Evolutionary conservation across 768 basidiomycete species (phyloP).

Genomic region (Trichaptum fuscoviolaceum): DNA sequence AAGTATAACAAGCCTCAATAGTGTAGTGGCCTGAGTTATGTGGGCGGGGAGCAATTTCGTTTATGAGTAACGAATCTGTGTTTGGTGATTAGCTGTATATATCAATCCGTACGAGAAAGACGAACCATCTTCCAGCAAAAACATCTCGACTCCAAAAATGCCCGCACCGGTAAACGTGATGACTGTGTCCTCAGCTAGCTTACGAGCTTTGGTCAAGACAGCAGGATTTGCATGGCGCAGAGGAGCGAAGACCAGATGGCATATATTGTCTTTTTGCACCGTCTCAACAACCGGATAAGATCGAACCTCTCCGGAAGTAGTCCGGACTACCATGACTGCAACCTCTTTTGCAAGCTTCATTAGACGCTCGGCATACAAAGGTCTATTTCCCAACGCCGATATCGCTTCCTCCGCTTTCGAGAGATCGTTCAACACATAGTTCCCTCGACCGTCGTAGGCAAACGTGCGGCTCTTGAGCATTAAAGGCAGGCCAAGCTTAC

Average conservation of each 20-base stretch:
- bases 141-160: conserved; percentile 98
- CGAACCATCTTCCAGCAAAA: conserved; percentile 81
- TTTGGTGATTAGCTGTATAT: not conserved
- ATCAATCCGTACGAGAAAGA: conserved; percentile 5
- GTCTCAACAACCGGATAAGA: conserved; percentile 96
- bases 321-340: conserved; percentile 95
- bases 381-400: conserved; percentile 51
- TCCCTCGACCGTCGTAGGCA: conserved; percentile 95
- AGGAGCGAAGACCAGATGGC: conserved; percentile 90
- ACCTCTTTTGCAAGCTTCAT: conserved; percentile 85
- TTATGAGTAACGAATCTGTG: conserved; percentile 35
- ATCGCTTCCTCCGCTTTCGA: conserved; percentile 47
- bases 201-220: conserved; percentile 55
- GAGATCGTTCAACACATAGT: conserved; percentile 64
- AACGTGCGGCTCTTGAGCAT: conserved; percentile 96
- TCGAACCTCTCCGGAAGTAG: conserved; percentile 60
- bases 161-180: conserved; percentile 81
- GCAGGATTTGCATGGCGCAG: conserved; percentile 55
- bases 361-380: conserved; percentile 93
- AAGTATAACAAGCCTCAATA: conserved; percentile 94
- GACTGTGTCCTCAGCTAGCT: conserved; percentile 77
- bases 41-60: conserved; percentile 96
- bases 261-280: conserved; percentile 88
- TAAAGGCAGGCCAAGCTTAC: conserved; percentile 71
- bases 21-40: conserved; percentile 99